phyloP scores from a whole-genome alignment of 106 monocot genomes.

The Acorus gramineus region DNA sequence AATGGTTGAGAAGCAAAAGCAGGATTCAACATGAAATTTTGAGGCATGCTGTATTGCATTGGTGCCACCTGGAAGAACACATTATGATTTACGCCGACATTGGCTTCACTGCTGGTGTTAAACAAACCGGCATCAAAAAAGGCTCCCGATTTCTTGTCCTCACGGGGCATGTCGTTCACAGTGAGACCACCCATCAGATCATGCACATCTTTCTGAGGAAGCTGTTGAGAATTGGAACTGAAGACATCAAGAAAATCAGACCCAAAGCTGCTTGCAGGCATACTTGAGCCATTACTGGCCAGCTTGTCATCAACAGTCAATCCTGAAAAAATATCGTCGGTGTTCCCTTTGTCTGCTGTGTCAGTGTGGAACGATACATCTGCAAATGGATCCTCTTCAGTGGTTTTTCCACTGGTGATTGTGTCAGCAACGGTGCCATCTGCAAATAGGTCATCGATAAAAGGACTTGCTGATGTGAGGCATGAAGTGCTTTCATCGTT shows the following conservation, averaged over 20 bases:
- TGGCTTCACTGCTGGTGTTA: constrained; percentile 21
- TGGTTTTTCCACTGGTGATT: constrained; percentile 16
- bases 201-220: constrained; percentile 18
- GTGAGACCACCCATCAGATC: constrained; percentile 62
- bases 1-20: constrained; percentile 39
- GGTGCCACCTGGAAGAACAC: constrained; percentile 21
- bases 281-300: constrained; percentile 5
- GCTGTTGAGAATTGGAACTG: constrained; percentile 21
- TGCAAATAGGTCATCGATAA: constrained; percentile 72
- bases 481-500: constrained; percentile 14
- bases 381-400: constrained; percentile 77
- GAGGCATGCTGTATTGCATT: constrained; percentile 48
- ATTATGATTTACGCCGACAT: constrained; percentile 16
- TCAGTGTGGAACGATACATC: constrained; percentile 75
- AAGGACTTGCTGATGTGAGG: constrained; percentile 22
- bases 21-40: constrained; percentile 53
- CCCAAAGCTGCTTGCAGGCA: constrained; percentile 2
- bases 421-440: constrained; percentile 17
- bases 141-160: constrained; percentile 14
- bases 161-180: constrained; percentile 19
- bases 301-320: constrained; percentile 53
- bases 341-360: constrained; percentile 28
- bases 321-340: constrained; percentile 70
- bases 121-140: constrained; percentile 17
- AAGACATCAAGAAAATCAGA: constrained; percentile 56